A percentile compares a stretch with the other conserved stretches of the same genome.
Evolutionary conservation across 306 rosid species (phyloP).

Genomic region (Urtica urens): DNA sequence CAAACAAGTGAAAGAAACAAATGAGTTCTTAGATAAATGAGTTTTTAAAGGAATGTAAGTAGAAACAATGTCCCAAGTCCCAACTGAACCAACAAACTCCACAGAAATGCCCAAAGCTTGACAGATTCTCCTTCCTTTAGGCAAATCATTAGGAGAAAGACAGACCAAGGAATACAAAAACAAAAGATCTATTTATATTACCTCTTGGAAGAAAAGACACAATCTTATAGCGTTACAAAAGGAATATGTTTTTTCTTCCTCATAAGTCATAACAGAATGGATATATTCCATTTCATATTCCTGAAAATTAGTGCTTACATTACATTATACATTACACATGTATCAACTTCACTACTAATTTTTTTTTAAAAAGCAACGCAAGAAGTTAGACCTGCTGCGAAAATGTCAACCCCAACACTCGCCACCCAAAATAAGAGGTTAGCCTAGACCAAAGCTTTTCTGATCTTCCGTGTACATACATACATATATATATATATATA

Average conservation of each 20-base stretch:
- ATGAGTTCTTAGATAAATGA: no score
- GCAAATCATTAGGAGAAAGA: no score
- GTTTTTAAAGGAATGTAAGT: no score
- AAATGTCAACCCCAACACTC: no score
- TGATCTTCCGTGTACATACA: neutral
- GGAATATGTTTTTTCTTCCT: no score
- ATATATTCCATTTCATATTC: conserved; percentile 24
- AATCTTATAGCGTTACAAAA: conserved; percentile 37
- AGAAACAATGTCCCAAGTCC: no score
- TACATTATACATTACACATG: conserved; percentile 30
- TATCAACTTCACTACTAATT: conserved; percentile 25
- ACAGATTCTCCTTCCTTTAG: no score
- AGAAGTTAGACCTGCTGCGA: no score
- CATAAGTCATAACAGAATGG: conserved; percentile 41
- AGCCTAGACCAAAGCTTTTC: neutral
- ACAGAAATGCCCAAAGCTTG: no score
- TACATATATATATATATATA: conserved; percentile 4
- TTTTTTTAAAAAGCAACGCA: no score
- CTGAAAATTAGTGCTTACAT: conserved; percentile 40
- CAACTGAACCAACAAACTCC: no score
- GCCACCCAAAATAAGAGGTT: neutral
- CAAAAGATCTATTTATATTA: conserved; percentile 19
- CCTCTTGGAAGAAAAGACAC: conserved; percentile 29
- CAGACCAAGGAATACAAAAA: neutral
- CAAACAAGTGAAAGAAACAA: no score